Percentiles rank a stretch among this genome's conserved stretches.
Conservation (phyloP, 2,329 filamentous ascomycete genomes). For the Claviceps capensis region DNA sequence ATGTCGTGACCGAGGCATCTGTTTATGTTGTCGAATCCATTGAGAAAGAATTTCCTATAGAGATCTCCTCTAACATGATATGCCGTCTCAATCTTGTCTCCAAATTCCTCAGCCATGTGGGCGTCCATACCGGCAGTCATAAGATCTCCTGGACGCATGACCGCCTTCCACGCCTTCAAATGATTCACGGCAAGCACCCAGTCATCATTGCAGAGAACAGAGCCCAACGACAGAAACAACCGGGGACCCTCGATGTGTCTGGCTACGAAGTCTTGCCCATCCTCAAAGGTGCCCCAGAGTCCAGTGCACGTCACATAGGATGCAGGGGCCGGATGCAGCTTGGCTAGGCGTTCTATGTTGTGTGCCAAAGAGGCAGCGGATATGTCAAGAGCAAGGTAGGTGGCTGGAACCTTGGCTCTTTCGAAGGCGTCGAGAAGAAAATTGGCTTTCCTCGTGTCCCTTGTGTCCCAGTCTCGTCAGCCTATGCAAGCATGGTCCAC, state of each 20-base stretch:
- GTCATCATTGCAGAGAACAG: conserved; percentile 28
- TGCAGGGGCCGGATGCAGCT: conserved; percentile 13
- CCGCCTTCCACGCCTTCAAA: conserved; percentile 22
- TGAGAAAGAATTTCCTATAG: conserved; percentile 23
- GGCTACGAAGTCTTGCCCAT: conserved; percentile 19
- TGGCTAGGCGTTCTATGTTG: conserved; percentile 20
- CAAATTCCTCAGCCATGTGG: conserved; percentile 18
- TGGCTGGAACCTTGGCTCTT: conserved; percentile 13
- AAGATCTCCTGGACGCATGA: conserved; percentile 20
- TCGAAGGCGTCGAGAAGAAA: conserved; percentile 24
- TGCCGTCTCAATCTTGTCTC: conserved; percentile 25
- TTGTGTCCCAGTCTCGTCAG: conserved; percentile 7
- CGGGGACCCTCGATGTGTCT: conserved; percentile 17
- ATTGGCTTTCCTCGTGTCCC: conserved; percentile 27
- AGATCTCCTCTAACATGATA: conserved; percentile 25
- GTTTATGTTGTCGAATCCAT: conserved; percentile 26
- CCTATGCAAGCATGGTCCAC: neutral
- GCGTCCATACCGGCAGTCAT: conserved; percentile 29
- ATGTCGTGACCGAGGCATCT: conserved; percentile 18
- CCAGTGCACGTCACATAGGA: conserved; percentile 21
- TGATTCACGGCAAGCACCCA: conserved; percentile 22
- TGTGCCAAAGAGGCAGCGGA: conserved; percentile 21
- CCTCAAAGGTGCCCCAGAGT: conserved; percentile 26
- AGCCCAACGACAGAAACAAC: conserved; percentile 27
- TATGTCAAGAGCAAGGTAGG: conserved; percentile 27